A percentile compares a stretch with the other conserved stretches of the same genome.
Evolutionary conservation across 768 basidiomycete genomes (phyloP).

Genomic region (Strobilomyces dryophilus): DNA sequence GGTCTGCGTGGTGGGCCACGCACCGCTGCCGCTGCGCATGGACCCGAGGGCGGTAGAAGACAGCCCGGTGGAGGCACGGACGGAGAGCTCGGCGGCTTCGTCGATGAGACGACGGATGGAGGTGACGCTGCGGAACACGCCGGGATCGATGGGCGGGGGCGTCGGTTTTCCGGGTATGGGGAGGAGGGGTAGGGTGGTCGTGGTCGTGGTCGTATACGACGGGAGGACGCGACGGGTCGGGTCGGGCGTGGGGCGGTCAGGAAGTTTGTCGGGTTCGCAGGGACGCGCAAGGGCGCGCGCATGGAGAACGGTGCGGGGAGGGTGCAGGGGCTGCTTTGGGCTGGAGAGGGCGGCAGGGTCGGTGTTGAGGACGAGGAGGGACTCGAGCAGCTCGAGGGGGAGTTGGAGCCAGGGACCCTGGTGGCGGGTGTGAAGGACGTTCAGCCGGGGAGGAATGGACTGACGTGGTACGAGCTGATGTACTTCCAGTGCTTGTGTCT

Average conservation of each 20-base stretch:
- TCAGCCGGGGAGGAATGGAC: conserved; percentile 26
- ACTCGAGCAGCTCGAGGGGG: conserved; percentile 80
- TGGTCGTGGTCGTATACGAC: conserved; percentile 26
- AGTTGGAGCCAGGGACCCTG: conserved; percentile 93
- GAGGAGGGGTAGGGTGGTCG: conserved; percentile 47
- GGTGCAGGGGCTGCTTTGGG: conserved; percentile 40
- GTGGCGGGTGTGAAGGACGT: background rate
- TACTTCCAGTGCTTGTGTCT: conserved; percentile 94
- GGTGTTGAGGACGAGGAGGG: conserved; percentile 71
- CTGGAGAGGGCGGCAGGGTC: conserved; percentile 62
- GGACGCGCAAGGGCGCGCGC: conserved; percentile 22
- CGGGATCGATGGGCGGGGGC: conserved; percentile 87
- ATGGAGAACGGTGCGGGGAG: conserved; percentile 18
- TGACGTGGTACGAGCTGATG: conserved; percentile 86
- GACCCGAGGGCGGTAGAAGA: conserved; percentile 71
- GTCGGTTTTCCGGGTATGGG: conserved; percentile 63
- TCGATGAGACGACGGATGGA: conserved; percentile 80
- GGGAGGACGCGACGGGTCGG: conserved; percentile 36
- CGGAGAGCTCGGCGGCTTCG: conserved; percentile 83
- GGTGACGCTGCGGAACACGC: conserved; percentile 74
- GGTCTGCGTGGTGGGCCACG: conserved; percentile 63
- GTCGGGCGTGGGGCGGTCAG: conserved; percentile 42
- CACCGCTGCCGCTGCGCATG: conserved; percentile 44
- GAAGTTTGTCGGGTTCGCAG: conserved; percentile 35
- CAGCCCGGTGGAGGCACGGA: conserved; percentile 82